Evolutionary conservation across 2,329 filamentous ascomycete genomes (phyloP).

Genomic region (Neospermospora avenae): DNA sequence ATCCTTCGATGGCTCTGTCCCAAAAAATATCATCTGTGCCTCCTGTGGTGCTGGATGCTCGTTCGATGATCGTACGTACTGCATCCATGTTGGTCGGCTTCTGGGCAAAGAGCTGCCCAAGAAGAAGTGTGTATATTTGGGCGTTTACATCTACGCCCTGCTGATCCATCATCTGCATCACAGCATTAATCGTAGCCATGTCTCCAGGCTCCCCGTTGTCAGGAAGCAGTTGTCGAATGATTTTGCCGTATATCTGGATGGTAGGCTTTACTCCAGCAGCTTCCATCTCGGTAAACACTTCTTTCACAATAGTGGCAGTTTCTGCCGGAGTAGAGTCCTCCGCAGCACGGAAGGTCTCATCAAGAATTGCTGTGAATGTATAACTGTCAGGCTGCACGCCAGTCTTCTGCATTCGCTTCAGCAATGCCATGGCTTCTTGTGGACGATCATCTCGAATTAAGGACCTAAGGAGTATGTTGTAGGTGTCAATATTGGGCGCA

Average conservation of each 20-base stretch:
- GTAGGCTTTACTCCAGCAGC: conserved; percentile 56
- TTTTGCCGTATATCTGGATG: conserved; percentile 62
- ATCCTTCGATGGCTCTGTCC: conserved; percentile 68
- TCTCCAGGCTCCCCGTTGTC: conserved; percentile 29
- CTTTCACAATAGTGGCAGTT: conserved; percentile 50
- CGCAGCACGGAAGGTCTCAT: conserved; percentile 49
- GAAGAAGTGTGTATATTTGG: conserved; percentile 72
- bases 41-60: conserved; percentile 37
- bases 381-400: conserved; percentile 58
- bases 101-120: conserved; percentile 62
- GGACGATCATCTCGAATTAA: conserved; percentile 48
- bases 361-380: conserved; percentile 72
- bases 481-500: conserved; percentile 47
- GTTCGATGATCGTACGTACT: conserved; percentile 57
- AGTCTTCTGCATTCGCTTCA: conserved; percentile 56
- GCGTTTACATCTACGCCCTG: conserved; percentile 52
- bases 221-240: conserved; percentile 61
- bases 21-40: conserved; percentile 58
- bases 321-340: conserved; percentile 42
- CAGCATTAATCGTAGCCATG: conserved; percentile 49
- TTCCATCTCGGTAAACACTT: conserved; percentile 56
- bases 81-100: conserved; percentile 56
- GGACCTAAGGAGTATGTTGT: conserved; percentile 66
- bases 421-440: conserved; percentile 49
- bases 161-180: conserved; percentile 60